Conservation (phyloP, 139 green algal species). For the Haematococcus lacustris region DNA sequence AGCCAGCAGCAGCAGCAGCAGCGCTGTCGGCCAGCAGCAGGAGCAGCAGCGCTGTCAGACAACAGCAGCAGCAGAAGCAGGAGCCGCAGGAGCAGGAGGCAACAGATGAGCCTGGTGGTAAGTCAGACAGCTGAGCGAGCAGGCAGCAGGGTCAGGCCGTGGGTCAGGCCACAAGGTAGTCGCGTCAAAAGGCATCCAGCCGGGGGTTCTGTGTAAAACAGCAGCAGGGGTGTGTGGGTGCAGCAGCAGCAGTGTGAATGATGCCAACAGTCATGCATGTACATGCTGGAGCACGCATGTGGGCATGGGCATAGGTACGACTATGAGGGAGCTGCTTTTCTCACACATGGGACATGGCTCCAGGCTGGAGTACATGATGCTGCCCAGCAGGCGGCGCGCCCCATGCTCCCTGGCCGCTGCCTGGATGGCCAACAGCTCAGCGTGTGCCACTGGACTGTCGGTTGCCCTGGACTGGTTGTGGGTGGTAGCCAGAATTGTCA, state of each 20-base stretch:
- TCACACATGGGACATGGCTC: constrained; percentile 94
- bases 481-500: constrained; percentile 33
- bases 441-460: constrained; percentile 71
- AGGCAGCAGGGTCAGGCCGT: too few relatives aligned
- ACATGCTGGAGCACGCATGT: not conserved
- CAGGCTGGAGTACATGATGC: constrained; percentile 86
- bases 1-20: not conserved
- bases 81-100: too few relatives aligned
- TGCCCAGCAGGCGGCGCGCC: constrained; percentile 58
- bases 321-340: not conserved
- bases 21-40: not conserved
- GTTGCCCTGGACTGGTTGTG: constrained; percentile 56
- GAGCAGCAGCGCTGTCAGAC: not conserved
- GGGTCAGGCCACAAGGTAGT: too few relatives aligned
- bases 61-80: too few relatives aligned
- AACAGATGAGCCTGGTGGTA: too few relatives aligned
- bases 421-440: constrained; percentile 76
- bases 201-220: not conserved
- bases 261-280: not conserved
- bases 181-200: too few relatives aligned
- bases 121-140: too few relatives aligned
- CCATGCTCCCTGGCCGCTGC: constrained; percentile 28
- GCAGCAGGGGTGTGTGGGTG: not conserved
- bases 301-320: not conserved
- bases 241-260: not conserved